phyloP scores from a whole-genome alignment of 139 green algal genomes.

The Chlorella sorokiniana region DNA sequence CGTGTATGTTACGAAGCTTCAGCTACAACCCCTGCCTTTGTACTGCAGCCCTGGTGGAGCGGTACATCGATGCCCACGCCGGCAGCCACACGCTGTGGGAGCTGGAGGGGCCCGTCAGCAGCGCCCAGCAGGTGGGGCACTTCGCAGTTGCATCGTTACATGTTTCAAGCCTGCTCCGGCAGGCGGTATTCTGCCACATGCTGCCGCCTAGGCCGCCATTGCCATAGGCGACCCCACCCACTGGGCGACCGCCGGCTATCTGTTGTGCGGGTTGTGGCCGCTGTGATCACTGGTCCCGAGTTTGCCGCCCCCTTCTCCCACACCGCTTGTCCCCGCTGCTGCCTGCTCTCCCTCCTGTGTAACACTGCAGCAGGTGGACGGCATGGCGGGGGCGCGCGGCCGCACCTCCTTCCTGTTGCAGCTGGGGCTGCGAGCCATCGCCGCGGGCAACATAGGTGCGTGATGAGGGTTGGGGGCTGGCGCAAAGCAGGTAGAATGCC shows the following conservation, averaged over 20 bases:
- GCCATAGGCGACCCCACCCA: too few relatives aligned
- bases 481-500: not conserved
- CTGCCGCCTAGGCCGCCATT: too few relatives aligned
- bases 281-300: too few relatives aligned
- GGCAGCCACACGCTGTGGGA: constrained; percentile 38
- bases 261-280: too few relatives aligned
- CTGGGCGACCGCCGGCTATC: too few relatives aligned
- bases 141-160: too few relatives aligned
- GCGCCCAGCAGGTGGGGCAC: not conserved
- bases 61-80: constrained; percentile 36
- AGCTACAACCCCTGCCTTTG: not conserved
- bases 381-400: constrained; percentile 13
- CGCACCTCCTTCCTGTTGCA: constrained; percentile 39
- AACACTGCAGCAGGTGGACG: constrained; percentile 20
- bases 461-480: too few relatives aligned
- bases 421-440: constrained; percentile 37
- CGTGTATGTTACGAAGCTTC: not conserved
- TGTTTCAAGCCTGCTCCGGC: too few relatives aligned
- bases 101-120: constrained; percentile 17
- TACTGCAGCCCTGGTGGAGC: constrained; percentile 28
- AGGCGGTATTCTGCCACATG: too few relatives aligned
- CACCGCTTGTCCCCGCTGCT: too few relatives aligned
- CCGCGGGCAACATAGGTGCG: constrained; percentile 35
- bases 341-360: too few relatives aligned
- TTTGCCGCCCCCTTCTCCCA: too few relatives aligned